Conservation (phyloP, 345 rosid genomes). For the Stellera chamaejasme region DNA sequence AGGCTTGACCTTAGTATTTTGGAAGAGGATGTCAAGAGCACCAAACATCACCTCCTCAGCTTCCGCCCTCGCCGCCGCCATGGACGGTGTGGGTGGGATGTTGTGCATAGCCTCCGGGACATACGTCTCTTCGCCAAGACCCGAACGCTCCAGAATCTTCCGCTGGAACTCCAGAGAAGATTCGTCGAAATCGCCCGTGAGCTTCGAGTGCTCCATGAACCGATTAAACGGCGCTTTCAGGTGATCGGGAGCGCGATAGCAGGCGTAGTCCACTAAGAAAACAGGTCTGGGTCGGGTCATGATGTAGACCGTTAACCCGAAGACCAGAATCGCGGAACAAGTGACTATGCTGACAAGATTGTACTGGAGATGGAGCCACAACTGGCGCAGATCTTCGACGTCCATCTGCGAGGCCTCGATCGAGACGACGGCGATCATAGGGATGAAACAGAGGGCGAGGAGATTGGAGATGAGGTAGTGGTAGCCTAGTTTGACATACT, state of each 20-base stretch:
- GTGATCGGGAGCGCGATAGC: constrained; percentile 36
- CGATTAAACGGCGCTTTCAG: constrained; percentile 29
- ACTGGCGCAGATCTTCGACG: constrained; percentile 31
- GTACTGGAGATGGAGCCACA: constrained; percentile 49
- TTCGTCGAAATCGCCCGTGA: constrained; percentile 48
- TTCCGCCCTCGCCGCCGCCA: constrained; percentile 53
- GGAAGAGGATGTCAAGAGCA: constrained; percentile 43
- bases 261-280: constrained; percentile 39
- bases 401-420: constrained; percentile 33
- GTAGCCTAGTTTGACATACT: constrained; percentile 52
- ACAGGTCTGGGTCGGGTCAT: constrained; percentile 48
- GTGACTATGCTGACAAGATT: constrained; percentile 39
- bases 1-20: constrained; percentile 41
- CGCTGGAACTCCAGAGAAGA: constrained; percentile 57
- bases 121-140: constrained; percentile 67
- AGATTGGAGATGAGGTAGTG: constrained; percentile 42
- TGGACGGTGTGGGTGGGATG: constrained; percentile 46
- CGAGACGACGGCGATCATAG: constrained; percentile 26
- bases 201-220: constrained; percentile 45
- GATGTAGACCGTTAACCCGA: constrained; percentile 37
- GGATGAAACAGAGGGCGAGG: constrained; percentile 38
- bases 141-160: constrained; percentile 62
- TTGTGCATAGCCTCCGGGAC: constrained; percentile 46
- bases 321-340: constrained; percentile 40
- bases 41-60: constrained; percentile 66